Base-by-base conservation (phyloP, 2,329 filamentous ascomycete genomes). In the Clarireedia paspali region DNA sequence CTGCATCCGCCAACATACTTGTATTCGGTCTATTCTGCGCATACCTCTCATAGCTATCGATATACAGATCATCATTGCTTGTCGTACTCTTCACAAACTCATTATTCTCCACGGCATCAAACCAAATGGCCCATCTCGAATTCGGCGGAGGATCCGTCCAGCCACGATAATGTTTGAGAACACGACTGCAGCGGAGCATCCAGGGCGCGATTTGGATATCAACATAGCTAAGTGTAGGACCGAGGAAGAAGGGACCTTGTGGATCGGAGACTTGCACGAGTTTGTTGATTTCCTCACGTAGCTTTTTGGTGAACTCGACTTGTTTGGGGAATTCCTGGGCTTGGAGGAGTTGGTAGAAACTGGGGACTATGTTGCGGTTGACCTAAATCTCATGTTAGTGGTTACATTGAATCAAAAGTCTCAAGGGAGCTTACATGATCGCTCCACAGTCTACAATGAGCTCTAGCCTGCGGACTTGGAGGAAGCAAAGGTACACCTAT, bases 371-470 rank as follows among this genome's bases (percentile, higher is more conserved):
- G 61, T 84, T 78, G 34, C 85, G 80, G 67, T 94, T 91, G 67
- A 91, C 83, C 84, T 88, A 17, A 53, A 60, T 57, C 6, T 7
- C 20, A 23, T 56, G 56, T 56, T 49, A 56, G 17, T 50, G 30
- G 24, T 26, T 15, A 12, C 10, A 34, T 3, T 34, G 14, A 14
- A 34, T 14, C 12, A 4, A 12, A 12, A 14, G 30, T 34, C 30
- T 34, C 30, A 12, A 4, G 10, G 34, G 27, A 42, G 68, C 80
- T 70, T 72, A 89, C 84, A 74, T 94, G 88, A 62, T 92, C 87
- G 26, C 83, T 79, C 90, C 90, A 95, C 9, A 94, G 72, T 45
- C 90, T 82, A 57, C 83, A 89, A 55, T 87, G 82, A 2, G 91
- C 90, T 62, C 84, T 83, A 14, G 83, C 70, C 64, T 86, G 84